phyloP scores from a whole-genome alignment of 352 stramenopile species.

The Phytopythium oedochilum region DNA sequence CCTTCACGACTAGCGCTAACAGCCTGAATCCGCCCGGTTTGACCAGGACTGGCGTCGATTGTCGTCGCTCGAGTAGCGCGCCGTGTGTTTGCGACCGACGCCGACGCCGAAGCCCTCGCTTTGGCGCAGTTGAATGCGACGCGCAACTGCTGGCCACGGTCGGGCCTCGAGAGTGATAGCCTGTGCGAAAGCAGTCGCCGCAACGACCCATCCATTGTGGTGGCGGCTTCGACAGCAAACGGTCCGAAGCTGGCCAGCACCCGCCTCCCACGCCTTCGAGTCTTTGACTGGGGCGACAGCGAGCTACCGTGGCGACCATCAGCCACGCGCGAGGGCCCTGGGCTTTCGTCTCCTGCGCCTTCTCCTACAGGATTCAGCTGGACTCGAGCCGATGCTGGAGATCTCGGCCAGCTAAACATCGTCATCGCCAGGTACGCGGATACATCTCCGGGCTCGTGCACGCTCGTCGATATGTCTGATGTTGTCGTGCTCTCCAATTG shows the following conservation, averaged over 20 bases:
- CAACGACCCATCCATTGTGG: neutral
- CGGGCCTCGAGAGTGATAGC: slow-evolving; percentile 15
- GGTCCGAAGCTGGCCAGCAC: neutral
- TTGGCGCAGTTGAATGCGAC: slow-evolving; percentile 32
- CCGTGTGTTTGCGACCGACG: slow-evolving; percentile 44
- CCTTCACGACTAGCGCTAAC: neutral
- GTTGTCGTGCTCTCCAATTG: neutral
- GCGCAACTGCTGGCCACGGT: slow-evolving; percentile 27
- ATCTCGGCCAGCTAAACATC: slow-evolving; percentile 9
- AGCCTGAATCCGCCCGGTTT: too few species aligned
- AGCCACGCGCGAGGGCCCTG: neutral
- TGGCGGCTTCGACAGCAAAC: neutral
- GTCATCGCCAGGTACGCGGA: slow-evolving; percentile 36
- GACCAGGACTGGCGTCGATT: slow-evolving; percentile 41
- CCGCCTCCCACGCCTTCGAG: neutral
- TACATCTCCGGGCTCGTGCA: neutral
- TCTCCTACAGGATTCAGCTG: slow-evolving; percentile 16
- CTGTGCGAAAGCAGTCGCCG: too few species aligned
- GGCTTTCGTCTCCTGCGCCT: neutral
- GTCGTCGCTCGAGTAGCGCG: slow-evolving; percentile 24
- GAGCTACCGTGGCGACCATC: neutral
- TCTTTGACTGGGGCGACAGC: neutral
- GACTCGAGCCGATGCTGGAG: slow-evolving; percentile 13
- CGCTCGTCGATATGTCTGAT: neutral
- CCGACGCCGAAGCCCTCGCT: slow-evolving; percentile 24